Percentiles rank a stretch among this genome's conserved stretches.
Conservation (phyloP, 2,329 filamentous ascomycete species). For the Fusarium penzigii region DNA sequence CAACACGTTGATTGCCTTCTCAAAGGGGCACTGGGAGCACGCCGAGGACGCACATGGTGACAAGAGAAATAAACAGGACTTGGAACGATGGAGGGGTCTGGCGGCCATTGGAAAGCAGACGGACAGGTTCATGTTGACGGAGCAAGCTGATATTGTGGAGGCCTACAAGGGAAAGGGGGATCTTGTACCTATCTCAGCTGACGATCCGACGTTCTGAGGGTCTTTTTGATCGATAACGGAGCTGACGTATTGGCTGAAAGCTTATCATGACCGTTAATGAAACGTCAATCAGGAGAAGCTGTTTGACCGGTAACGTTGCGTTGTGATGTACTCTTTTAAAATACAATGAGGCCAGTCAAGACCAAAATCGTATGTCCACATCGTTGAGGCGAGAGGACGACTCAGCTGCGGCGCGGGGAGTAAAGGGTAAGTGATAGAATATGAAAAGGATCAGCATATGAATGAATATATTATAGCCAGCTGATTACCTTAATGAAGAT, state of each 20-base stretch:
- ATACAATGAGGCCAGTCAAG: no score
- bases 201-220: slow-evolving; percentile 17
- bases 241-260: no score
- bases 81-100: slow-evolving; percentile 52
- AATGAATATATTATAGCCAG: no score
- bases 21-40: slow-evolving; percentile 57
- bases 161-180: slow-evolving; percentile 50
- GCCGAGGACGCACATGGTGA: slow-evolving; percentile 53
- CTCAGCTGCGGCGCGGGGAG: no score
- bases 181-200: slow-evolving; percentile 44
- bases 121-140: slow-evolving; percentile 52
- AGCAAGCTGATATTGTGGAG: slow-evolving; percentile 54
- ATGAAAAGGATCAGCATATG: no score
- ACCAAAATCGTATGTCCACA: no score
- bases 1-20: slow-evolving; percentile 55
- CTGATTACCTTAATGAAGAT: no score
- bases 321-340: no score
- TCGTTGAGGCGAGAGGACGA: no score
- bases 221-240: background rate
- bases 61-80: slow-evolving; percentile 52
- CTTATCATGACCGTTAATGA: no score
- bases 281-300: background rate
- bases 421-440: no score
- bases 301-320: no score
- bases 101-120: slow-evolving; percentile 50